These are phyloP conservation scores for Pleodorina starrii DNA, from an alignment of 139 green algal species.

Conservation along the genomic window DNA sequence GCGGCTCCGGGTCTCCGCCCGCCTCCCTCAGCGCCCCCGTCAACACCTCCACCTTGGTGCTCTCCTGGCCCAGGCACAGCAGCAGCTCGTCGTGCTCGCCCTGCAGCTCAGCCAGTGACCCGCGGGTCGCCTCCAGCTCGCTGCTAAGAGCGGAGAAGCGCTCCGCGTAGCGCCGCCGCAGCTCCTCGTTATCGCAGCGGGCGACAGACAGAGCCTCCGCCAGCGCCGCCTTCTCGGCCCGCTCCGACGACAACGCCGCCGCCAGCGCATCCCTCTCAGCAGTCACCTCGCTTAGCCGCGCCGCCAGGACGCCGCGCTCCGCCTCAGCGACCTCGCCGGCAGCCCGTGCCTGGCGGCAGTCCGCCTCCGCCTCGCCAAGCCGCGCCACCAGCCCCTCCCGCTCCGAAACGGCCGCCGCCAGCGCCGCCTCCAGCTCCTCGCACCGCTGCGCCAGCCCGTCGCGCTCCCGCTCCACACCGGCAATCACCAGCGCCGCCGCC, in stretches of 20 bases:
- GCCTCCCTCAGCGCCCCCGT: slow-evolving; percentile 46
- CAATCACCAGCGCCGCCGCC: slow-evolving; percentile 30
- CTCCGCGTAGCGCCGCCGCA: slow-evolving; percentile 12
- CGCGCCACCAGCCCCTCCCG: not conserved
- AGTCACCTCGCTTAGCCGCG: not conserved
- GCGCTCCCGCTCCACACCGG: not conserved
- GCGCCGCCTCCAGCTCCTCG: not conserved
- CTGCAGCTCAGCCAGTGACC: slow-evolving; percentile 10
- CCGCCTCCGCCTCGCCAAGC: not conserved
- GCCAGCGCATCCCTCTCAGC: not conserved
- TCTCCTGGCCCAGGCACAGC: slow-evolving; percentile 64
- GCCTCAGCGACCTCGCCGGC: not conserved
- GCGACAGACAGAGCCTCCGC: slow-evolving; percentile 2
- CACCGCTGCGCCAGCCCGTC: slow-evolving; percentile 12
- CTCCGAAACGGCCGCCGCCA: not conserved
- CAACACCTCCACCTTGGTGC: slow-evolving; percentile 53
- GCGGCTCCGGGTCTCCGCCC: slow-evolving; percentile 51
- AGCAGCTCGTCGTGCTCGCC: slow-evolving; percentile 56
- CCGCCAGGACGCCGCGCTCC: not conserved
- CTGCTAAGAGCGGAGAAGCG: not conserved
- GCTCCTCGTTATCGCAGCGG: not conserved
- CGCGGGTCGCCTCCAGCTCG: slow-evolving; percentile 37
- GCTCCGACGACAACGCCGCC: not conserved
- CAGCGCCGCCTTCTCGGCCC: slow-evolving; percentile 7
- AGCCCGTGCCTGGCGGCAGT: not conserved